These are phyloP conservation scores for Phytophthora crassamura DNA, from an alignment of 352 stramenopile genomes.

Conservation along the genomic window DNA sequence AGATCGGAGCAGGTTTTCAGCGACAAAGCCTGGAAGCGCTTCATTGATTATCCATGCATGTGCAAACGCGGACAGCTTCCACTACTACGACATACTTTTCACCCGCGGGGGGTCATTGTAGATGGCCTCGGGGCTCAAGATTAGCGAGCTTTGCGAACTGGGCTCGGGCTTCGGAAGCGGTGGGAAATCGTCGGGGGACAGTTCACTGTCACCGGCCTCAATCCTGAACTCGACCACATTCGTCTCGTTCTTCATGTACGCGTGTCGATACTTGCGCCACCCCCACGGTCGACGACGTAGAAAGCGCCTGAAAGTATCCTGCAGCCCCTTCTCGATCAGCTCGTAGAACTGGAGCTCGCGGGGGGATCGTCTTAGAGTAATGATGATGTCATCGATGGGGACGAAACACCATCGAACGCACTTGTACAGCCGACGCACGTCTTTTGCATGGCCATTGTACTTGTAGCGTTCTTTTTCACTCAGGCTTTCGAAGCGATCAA, in stretches of 20 bases:
- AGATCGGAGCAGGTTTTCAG: too few species aligned
- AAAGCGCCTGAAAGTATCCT: constrained; percentile 40
- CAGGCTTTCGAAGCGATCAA: constrained; percentile 16
- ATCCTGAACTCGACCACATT: constrained; percentile 70
- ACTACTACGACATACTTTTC: constrained; percentile 12
- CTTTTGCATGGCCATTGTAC: constrained; percentile 42
- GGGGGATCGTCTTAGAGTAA: constrained; percentile 45
- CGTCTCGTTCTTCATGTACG: constrained; percentile 42
- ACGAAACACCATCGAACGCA: constrained; percentile 78
- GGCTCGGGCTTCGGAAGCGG: not conserved
- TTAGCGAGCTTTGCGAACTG: constrained; percentile 17
- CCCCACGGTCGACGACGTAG: constrained; percentile 34
- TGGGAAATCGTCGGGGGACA: constrained; percentile 37
- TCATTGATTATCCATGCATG: not conserved
- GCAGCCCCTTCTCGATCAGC: constrained; percentile 45
- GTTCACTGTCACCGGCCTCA: constrained; percentile 51
- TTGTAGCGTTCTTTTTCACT: constrained; percentile 11
- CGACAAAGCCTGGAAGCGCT: too few species aligned
- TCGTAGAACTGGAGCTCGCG: constrained; percentile 67
- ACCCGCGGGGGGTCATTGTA: constrained; percentile 4
- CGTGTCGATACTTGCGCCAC: constrained; percentile 36
- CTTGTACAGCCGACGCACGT: constrained; percentile 58
- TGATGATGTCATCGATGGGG: constrained; percentile 63
- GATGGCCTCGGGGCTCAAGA: constrained; percentile 17
- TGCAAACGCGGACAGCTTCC: not conserved